phyloP scores from a whole-genome alignment of 169 alveolate species.

The Ichthyophthirius multifiliis region DNA sequence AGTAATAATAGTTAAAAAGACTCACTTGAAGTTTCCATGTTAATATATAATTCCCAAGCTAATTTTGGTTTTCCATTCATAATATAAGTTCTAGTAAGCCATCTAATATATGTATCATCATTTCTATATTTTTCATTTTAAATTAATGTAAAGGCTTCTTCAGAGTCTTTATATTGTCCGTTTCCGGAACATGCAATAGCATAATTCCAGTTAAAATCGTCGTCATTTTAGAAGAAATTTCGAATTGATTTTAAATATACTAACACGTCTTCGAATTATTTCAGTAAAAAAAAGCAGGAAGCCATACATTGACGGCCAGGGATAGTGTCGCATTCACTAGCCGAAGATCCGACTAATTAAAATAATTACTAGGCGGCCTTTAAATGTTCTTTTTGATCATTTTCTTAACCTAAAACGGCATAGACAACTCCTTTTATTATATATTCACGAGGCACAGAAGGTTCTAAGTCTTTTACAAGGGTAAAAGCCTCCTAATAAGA shows the following conservation, averaged over 20 bases:
- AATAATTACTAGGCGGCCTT: slow-evolving; percentile 79
- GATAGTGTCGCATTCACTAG: slow-evolving; percentile 92
- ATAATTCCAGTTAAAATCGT: slow-evolving; percentile 90
- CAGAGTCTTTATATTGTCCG: slow-evolving; percentile 86
- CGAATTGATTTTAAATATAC: slow-evolving; percentile 84
- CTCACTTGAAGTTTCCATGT: slow-evolving; percentile 85
- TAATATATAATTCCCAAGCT: slow-evolving; percentile 87
- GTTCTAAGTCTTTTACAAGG: slow-evolving; percentile 81
- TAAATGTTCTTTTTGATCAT: slow-evolving; percentile 76
- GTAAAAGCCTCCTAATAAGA: slow-evolving; percentile 80
- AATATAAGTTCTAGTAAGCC: slow-evolving; percentile 81
- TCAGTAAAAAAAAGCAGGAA: slow-evolving; percentile 81
- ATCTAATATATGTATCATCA: slow-evolving; percentile 59
- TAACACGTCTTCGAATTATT: slow-evolving; percentile 87
- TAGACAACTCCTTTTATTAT: slow-evolving; percentile 86
- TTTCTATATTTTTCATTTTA: slow-evolving; percentile 64
- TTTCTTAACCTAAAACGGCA: slow-evolving; percentile 75
- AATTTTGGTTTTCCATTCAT: slow-evolving; percentile 81
- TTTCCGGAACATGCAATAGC: slow-evolving; percentile 87
- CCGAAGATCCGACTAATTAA: slow-evolving; percentile 88
- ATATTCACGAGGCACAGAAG: slow-evolving; percentile 81
- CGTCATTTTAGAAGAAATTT: slow-evolving; percentile 84
- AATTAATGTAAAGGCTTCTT: slow-evolving; percentile 67
- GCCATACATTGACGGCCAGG: slow-evolving; percentile 93
- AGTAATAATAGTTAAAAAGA: slow-evolving; percentile 75